Evolutionary conservation across 2,329 filamentous ascomycete species (phyloP), one percentile per base, ranked within the genome.

Genomic region (Hymenoscyphus infarciens): DNA sequence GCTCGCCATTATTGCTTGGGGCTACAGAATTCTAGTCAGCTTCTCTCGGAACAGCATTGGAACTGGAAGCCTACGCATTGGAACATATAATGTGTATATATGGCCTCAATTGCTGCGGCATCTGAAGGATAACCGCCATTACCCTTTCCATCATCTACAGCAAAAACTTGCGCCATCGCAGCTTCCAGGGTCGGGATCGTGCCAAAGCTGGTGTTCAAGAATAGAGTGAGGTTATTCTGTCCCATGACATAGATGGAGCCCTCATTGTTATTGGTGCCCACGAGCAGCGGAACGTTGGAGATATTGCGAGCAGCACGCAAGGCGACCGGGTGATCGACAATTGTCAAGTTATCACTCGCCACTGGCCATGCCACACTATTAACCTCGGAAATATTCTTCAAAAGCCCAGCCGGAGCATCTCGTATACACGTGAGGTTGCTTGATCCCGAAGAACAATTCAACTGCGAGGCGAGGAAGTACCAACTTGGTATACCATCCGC

Each of bases 211-310:
- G 22, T 16, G 13, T 29, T 55, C 6, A 55, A 7, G 29, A 10
- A 27, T 3, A n/a, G 16, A 16, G 25, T 10, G 25, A 55, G 25
- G 16, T 55, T 27, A 19, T 15, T 55, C 25, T 27, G 52, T 7
- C 11, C 25, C 22, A 16, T 27, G 6, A 19, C 16, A 55, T 33
- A 27, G 52, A 55, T 55, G 13, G 52, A 29, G 7, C 56, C 56
- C 35, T 57, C 56, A n/a, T 57, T 27, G 25, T n/a, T 19, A 57
- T 57, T 57, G 11, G 56, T 39, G 19, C 56, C 56, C 35, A 39
- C 22, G 3, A 57, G 31, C n/a, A 57, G 6, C 22, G 56, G 56
- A 22, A 57, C 56, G 11, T 57, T 38, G 7, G 56, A 31, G 13
- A 39, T 13, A 4, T 42, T 57, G 10, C 35, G 31, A 13, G 56